These are phyloP conservation scores for Tetrapisispora fleetii DNA, from an alignment of 805 yeast species.

Conservation along the genomic window DNA sequence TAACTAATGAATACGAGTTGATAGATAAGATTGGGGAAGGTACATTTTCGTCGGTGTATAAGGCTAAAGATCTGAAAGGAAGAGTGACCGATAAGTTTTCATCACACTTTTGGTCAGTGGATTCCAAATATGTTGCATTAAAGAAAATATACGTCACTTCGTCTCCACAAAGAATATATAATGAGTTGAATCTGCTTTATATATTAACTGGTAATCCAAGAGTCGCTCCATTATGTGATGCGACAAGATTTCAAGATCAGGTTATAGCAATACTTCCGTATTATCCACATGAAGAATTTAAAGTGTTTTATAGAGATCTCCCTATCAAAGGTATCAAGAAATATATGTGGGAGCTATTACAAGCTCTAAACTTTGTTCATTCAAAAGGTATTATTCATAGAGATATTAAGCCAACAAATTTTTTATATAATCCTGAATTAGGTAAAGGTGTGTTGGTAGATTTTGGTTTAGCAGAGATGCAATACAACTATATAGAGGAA, in stretches of 20 bases:
- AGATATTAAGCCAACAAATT: conserved; percentile 81
- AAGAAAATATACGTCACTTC: conserved; percentile 92
- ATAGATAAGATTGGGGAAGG: conserved; percentile 64
- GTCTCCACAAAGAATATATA: conserved; percentile 82
- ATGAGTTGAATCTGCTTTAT: conserved; percentile 74
- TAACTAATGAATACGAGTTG: conserved; percentile 34
- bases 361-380: conserved; percentile 63
- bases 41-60: conserved; percentile 68
- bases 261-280: conserved; percentile 88
- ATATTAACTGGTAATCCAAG: conserved; percentile 55
- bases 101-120: conserved; percentile 28
- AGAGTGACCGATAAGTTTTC: conserved; percentile 20
- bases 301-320: conserved; percentile 73
- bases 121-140: conserved; percentile 58
- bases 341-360: conserved; percentile 71
- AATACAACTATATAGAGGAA: conserved; percentile 16
- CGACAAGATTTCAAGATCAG: conserved; percentile 79
- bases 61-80: conserved; percentile 38
- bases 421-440: conserved; percentile 52
- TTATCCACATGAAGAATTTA: conserved; percentile 82
- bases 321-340: conserved; percentile 70
- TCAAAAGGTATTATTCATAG: conserved; percentile 74
- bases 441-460: conserved; percentile 82
- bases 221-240: conserved; percentile 86
- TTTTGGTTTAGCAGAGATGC: conserved; percentile 81